Base-by-base conservation (phyloP, 345 rosid species). In the Boechera divaricarpa region DNA sequence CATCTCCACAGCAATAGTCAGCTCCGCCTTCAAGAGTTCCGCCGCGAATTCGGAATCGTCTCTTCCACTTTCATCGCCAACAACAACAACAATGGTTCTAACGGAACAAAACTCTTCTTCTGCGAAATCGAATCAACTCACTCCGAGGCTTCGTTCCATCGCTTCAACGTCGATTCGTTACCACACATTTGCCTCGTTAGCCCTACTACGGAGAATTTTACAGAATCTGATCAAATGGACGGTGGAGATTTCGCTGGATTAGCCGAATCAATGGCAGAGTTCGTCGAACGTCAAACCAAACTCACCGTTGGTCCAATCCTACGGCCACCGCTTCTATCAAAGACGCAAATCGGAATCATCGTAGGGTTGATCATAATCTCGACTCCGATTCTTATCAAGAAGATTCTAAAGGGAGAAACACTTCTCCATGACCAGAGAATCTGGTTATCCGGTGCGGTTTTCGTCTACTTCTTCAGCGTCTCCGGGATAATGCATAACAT, bases 401-500 rank as follows among this genome's bases (percentile, higher is more conserved):
- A 75, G 78, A 28, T 88, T 28, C 21, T 83, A 12, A 69, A 86
- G 2, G 89, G 91, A 32, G 78, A 83, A 41, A 88, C 94, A 0
- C n/a, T 90, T 49, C 70, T 93, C 10, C 85, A 87, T 66, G 88
- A 89, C 80, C 69, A 21, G 18, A 90, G 78, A 56, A 31, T 85
- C 18, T 90, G 98, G 98, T 77, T 87, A 10, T 28, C 63, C 21
- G 88, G 94, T 0, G 86, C 92, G 1, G 77, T 93, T 26, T 87
- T 91, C 10, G 84, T 91, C 4, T 93, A 91, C 72, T 93, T 89
- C 76, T 89, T 90, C 57, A 90, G 98, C 58, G 96, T 92, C 36
- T 81, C 92, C 0, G 98, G 98, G 3, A 83, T 91, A 0, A 92
- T 92, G 94, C 85, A 83, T 45, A 91, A 83, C 41, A 85, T 93